Base-by-base conservation (phyloP, 2,329 filamentous ascomycete species). In the Paraphoma sp. region DNA sequence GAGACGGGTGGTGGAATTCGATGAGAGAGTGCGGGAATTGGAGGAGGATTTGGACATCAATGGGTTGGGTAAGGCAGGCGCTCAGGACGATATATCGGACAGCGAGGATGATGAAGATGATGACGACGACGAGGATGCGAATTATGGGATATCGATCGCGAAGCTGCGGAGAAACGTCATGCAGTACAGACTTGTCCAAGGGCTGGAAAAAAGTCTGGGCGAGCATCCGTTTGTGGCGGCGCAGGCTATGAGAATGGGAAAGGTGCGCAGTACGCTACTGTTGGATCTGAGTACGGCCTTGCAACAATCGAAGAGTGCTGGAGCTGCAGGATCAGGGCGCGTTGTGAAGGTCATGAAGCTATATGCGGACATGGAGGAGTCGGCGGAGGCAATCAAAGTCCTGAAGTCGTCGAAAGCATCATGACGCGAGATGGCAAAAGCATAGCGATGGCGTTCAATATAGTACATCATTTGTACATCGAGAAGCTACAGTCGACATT, bases 271-370 rank as follows among this genome's bases (percentile, higher is more conserved):
- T 53, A 89, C 87, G 0, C 73, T 91, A 54, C 72, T 90, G 31
- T 77, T 90, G 45, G 89, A 91, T 76, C 75, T 92, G 31, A 86
- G 84, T 53, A 84, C 84, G 41, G 86, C 86, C 5, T 73, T 90
- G 52, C 85, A 86, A 68, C 84, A 88, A 64, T 81, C 83, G 6
- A 83, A 80, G 47, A 67, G 69, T 12, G 68, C 75, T 23, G 74
- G 79, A 12, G 71, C 73, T n/a, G 57, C 62, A 31, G 79, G 78
- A 6, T 70, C 76, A 55, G 69, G 73, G 57, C 68, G 80, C 64
- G 74, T 85, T 23, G 75, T 89, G 69, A 83, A 81, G 62, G 74
- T 90, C 12, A 75, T 89, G 69, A 81, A 80, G 40, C 78, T 89
- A 28, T 90, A 89, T 68, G 80, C 83, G 44, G 81, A 87, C 43